Base-by-base conservation (phyloP, 805 yeast species). In the Huiozyma sinensis region DNA sequence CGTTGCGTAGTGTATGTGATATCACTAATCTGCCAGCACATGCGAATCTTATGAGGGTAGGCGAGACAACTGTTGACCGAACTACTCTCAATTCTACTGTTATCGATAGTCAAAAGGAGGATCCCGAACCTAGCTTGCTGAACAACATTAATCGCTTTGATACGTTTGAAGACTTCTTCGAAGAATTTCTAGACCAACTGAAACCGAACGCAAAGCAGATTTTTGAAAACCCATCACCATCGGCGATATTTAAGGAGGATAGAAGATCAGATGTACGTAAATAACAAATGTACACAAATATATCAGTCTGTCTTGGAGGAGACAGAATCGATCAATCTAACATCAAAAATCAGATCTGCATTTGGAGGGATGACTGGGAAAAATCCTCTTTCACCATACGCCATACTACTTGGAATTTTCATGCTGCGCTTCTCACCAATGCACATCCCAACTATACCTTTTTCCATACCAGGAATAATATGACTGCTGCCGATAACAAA, bases 391-490 rank as follows among this genome's bases (percentile, higher is more conserved):
- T 66, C 64, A 42, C 97, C 97, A 54, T 88, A 88, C 6, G 76
- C 96, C 52, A 86, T 63, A 31, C 73, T 71, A 6, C 94, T 73
- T 39, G 96, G 95, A 58, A 89, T 85, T 29, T 77, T 75, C 53
- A 88, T 69, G 52, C 74, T 80, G 59, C 96, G 75, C 67, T 80
- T 71, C 63, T 88, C 96, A 39, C 95, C 95, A 61, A 85, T 69
- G 65, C 97, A 88, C 94, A 84, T 84, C 32, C 82, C 79, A 34
- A 69, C 53, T 41, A 87, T 66, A 36, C 96, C 96, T 64, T 81
- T 77, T 50, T 88, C 97, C 96, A 96, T 88, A 47, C 97, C 96
- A 47, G 71, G 58, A 57, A 88, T 88, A 31, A 88, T 96, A 55
- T 75, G 81, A 5, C 94, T 89, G 28, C 64, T 61, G 36, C 96